Conservation (phyloP, 768 basidiomycete species). For the Candolleomyces efflorescens region DNA sequence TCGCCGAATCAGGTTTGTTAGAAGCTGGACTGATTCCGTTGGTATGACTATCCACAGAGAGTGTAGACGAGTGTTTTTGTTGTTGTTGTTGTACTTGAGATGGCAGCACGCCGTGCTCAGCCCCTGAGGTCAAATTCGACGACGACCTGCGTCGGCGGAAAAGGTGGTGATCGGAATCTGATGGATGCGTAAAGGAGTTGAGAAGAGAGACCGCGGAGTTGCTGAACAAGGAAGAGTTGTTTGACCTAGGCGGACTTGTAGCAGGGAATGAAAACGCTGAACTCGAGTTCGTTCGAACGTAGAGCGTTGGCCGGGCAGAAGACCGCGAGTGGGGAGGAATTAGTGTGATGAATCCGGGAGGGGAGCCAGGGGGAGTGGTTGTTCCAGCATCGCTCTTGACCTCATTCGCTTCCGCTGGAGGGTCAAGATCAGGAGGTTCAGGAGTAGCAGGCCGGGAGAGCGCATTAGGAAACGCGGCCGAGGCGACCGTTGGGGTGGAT, state of each 20-base stretch:
- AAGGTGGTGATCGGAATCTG: constrained; percentile 5
- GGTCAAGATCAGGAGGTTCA: not conserved
- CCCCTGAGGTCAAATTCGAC: not conserved
- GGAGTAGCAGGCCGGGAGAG: not conserved
- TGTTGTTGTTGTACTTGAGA: not conserved
- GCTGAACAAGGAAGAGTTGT: constrained; percentile 11
- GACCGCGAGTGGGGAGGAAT: constrained; percentile 18
- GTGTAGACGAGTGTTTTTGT: not conserved
- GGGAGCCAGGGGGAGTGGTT: constrained; percentile 9
- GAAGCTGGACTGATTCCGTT: not conserved
- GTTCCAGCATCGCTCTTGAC: not conserved
- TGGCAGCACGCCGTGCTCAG: not conserved
- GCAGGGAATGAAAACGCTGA: not conserved
- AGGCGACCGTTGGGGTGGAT: not conserved
- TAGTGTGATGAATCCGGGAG: constrained; percentile 3
- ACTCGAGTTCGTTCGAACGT: constrained; percentile 13
- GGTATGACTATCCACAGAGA: not conserved
- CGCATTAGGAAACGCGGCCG: not conserved
- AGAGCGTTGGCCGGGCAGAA: constrained; percentile 14
- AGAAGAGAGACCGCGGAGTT: constrained; percentile 24
- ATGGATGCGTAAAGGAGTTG: constrained; percentile 14
- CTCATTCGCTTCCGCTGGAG: not conserved
- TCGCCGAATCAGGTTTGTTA: not conserved
- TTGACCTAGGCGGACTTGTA: constrained; percentile 8
- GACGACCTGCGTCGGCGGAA: constrained; percentile 12